Conservation (phyloP, 2,329 filamentous ascomycete genomes). For the Sordariomycetes sp. region DNA sequence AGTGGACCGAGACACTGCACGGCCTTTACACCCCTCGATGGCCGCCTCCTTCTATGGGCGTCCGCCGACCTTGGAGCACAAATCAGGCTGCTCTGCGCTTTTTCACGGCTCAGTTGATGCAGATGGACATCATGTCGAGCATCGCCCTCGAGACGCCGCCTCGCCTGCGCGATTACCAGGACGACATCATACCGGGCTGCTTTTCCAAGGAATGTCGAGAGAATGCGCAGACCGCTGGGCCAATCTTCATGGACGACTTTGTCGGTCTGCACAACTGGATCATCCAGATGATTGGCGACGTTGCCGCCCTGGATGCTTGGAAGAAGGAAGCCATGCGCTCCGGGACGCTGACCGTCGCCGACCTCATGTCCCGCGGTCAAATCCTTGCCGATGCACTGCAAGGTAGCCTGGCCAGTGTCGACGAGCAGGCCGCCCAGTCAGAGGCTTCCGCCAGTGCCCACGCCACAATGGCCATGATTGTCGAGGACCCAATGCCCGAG, state of each 20-base stretch:
- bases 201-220: conserved; percentile 5
- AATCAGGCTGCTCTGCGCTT: conserved; percentile 38
- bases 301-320: conserved; percentile 43
- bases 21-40: conserved; percentile 19
- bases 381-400: conserved; percentile 28
- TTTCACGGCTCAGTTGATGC: conserved; percentile 35
- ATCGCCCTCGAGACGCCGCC: conserved; percentile 34
- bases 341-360: conserved; percentile 32
- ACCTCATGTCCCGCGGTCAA: conserved; percentile 35
- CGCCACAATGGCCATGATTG: conserved; percentile 8
- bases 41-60: conserved; percentile 21
- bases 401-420: conserved; percentile 1
- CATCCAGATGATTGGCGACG: conserved; percentile 42
- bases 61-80: conserved; percentile 28
- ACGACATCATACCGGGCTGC: conserved; percentile 24
- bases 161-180: conserved; percentile 30
- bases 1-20: conserved; percentile 26
- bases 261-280: conserved; percentile 50
- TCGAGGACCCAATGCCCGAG: conserved; percentile 12
- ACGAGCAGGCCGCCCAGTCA: neutral
- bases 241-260: conserved; percentile 37
- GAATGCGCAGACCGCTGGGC: conserved; percentile 13
- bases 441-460: conserved; percentile 5
- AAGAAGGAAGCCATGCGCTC: conserved; percentile 36
- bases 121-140: conserved; percentile 39